phyloP scores from a whole-genome alignment of 2,329 filamentous ascomycete species.

The Talaromyces amestolkiae region DNA sequence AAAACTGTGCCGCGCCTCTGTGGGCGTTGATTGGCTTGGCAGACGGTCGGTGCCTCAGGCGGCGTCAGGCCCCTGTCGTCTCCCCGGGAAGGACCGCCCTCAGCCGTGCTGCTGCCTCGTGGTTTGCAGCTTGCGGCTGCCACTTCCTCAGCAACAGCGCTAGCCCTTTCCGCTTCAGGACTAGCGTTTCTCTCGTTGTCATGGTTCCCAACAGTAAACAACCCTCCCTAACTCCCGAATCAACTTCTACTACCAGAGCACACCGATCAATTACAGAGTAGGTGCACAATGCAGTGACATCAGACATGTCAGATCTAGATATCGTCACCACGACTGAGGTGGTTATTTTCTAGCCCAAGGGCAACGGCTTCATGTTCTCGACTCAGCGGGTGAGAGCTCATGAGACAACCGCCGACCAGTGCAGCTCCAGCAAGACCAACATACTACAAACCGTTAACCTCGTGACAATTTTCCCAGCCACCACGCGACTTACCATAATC shows the following conservation, averaged over 20 bases:
- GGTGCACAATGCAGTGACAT: not conserved
- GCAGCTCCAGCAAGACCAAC: conserved; percentile 12
- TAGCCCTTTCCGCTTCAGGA: not conserved
- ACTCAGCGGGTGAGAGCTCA: conserved; percentile 13
- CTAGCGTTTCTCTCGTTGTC: conserved; percentile 10
- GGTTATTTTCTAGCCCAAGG: not conserved
- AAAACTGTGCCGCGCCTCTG: not conserved
- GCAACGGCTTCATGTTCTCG: conserved; percentile 13
- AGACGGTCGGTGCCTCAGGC: not conserved
- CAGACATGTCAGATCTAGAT: not conserved
- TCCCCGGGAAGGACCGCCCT: not conserved
- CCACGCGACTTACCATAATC: conserved; percentile 12
- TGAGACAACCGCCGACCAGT: conserved; percentile 11
- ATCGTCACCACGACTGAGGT: not conserved
- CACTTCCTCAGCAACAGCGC: not conserved
- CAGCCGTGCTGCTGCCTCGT: conserved; percentile 2
- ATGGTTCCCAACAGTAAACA: conserved; percentile 10
- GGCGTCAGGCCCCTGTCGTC: conserved; percentile 4
- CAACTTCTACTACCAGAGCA: not conserved
- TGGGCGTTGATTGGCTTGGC: not conserved
- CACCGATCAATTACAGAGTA: not conserved
- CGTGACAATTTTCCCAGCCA: not conserved
- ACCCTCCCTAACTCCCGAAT: not conserved
- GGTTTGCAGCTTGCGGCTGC: not conserved
- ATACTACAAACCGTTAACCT: conserved; percentile 10